Evolutionary conservation across 805 yeast species (phyloP).

Genomic region (Sungouiella thailandica): DNA sequence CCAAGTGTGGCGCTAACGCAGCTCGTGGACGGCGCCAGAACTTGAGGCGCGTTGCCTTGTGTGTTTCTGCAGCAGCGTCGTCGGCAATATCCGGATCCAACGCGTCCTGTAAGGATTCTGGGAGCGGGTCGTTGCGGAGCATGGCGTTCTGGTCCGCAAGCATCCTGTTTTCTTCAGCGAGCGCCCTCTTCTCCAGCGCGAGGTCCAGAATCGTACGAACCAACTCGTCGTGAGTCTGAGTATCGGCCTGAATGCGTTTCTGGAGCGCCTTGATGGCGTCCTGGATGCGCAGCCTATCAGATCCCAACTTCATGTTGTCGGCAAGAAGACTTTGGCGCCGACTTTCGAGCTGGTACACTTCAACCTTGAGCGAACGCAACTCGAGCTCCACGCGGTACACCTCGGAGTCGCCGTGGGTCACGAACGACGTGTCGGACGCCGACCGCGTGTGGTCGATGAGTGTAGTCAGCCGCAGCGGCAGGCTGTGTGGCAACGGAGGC

Average conservation of each 20-base stretch:
- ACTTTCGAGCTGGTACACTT: constrained; percentile 32
- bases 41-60: constrained; percentile 33
- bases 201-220: constrained; percentile 50
- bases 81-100: neutral
- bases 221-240: constrained; percentile 39
- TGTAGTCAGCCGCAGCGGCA: constrained; percentile 16
- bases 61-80: neutral
- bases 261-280: constrained; percentile 37
- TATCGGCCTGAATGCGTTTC: constrained; percentile 36
- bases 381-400: constrained; percentile 30
- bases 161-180: constrained; percentile 24
- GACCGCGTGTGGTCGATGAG: constrained; percentile 34
- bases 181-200: constrained; percentile 38
- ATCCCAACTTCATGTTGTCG: constrained; percentile 22
- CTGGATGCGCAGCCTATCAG: constrained; percentile 26
- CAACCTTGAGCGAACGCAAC: constrained; percentile 32
- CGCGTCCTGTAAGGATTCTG: neutral
- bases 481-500: constrained; percentile 38
- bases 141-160: neutral
- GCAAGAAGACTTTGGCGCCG: constrained; percentile 19
- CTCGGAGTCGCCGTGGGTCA: constrained; percentile 15
- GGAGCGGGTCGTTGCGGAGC: constrained; percentile 4
- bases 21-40: constrained; percentile 43
- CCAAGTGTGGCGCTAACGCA: constrained; percentile 11
- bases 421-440: constrained; percentile 38